Conservation (phyloP, 2,329 filamentous ascomycete genomes). For the Alternaria conjuncta region DNA sequence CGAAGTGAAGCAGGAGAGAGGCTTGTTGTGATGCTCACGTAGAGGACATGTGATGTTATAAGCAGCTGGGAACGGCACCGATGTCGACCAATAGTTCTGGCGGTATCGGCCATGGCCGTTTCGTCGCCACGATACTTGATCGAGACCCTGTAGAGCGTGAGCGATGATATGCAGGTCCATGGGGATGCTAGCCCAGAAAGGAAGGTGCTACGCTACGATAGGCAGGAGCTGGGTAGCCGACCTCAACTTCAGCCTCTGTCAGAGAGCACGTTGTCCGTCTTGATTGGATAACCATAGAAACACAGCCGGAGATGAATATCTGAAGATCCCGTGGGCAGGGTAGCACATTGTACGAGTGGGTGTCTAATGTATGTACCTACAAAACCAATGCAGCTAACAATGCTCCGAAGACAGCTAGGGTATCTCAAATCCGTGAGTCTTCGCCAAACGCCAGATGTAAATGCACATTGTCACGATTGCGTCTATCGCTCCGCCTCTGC, state of each 20-base stretch:
- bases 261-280: conserved; percentile 1
- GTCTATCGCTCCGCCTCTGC: conserved; percentile 22
- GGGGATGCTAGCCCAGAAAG: conserved; percentile 31
- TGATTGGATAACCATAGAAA: conserved; percentile 3
- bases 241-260: background rate
- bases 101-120: conserved; percentile 40
- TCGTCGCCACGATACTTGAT: conserved; percentile 25
- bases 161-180: conserved; percentile 26
- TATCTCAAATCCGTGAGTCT: conserved; percentile 32
- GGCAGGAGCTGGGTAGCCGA: background rate
- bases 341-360: background rate
- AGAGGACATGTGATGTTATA: background rate
- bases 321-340: background rate
- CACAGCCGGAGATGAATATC: conserved; percentile 1
- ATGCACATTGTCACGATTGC: background rate
- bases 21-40: background rate
- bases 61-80: conserved; percentile 4
- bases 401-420: conserved; percentile 22
- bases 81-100: conserved; percentile 13
- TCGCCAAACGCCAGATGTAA: conserved; percentile 29
- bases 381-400: background rate
- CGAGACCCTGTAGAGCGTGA: conserved; percentile 5
- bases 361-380: background rate
- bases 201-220: conserved; percentile 24
- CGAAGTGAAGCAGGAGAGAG: background rate